Evolutionary conservation across 805 yeast genomes (phyloP).

Genomic region (Pichia cephalocereana): DNA sequence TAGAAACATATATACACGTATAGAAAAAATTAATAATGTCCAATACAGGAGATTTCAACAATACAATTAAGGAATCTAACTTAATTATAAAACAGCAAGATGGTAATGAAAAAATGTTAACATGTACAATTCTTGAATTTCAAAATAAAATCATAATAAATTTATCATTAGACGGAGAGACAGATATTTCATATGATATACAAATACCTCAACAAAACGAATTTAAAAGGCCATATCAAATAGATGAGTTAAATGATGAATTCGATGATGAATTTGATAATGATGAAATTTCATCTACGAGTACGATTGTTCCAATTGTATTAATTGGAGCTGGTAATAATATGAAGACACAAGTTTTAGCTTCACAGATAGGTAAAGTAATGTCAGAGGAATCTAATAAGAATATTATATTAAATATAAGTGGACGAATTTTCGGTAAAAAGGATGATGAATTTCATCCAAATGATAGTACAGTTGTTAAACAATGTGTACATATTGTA

Average conservation of each 20-base stretch:
- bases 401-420: conserved; percentile 35
- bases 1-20: too few species aligned
- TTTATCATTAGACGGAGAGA: conserved; percentile 34
- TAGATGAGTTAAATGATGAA: conserved; percentile 2
- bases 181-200: conserved; percentile 40
- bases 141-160: conserved; percentile 33
- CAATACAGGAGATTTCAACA: conserved; percentile 4
- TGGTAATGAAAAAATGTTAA: conserved; percentile 8
- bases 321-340: conserved; percentile 38
- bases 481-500: conserved; percentile 3
- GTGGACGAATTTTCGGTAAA: conserved; percentile 34
- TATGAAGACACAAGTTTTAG: conserved; percentile 36
- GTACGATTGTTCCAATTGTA: conserved; percentile 19
- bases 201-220: conserved; percentile 20
- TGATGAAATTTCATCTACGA: neutral
- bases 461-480: conserved; percentile 1
- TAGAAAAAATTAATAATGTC: neutral
- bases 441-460: neutral
- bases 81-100: conserved; percentile 1
- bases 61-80: conserved; percentile 9
- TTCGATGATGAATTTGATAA: neutral
- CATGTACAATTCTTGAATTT: conserved; percentile 23
- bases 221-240: conserved; percentile 12
- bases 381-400: conserved; percentile 28
- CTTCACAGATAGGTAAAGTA: conserved; percentile 40